Percentiles rank a stretch among this genome's conserved stretches.
These are phyloP conservation scores for Phylloporus scabripes DNA, from an alignment of 768 basidiomycete species.

Conservation along the genomic window DNA sequence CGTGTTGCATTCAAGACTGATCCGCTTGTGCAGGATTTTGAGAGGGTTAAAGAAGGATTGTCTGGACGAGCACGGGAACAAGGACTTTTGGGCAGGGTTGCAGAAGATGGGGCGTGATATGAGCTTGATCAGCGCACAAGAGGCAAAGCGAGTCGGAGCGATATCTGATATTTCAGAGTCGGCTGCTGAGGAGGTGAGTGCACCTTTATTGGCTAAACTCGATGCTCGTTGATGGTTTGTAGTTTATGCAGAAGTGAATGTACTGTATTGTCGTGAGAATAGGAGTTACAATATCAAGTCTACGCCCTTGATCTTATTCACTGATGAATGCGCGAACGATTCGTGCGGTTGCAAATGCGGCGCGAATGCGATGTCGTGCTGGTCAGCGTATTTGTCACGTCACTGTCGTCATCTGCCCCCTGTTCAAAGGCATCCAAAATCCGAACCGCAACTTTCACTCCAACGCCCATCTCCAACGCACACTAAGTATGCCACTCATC, in stretches of 20 bases:
- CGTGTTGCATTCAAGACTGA: neutral
- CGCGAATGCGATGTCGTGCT: neutral
- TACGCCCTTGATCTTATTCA: too few species aligned
- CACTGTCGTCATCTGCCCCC: conserved; percentile 13
- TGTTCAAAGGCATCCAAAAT: neutral
- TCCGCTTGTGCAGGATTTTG: conserved; percentile 47
- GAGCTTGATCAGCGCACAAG: conserved; percentile 56
- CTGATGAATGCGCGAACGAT: too few species aligned
- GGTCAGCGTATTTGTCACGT: neutral
- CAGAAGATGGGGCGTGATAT: conserved; percentile 45
- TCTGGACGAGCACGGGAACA: conserved; percentile 49
- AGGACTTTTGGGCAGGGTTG: conserved; percentile 61
- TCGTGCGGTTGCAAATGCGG: too few species aligned
- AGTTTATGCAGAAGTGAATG: conserved; percentile 24
- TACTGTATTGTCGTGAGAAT: neutral
- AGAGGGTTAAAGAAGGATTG: conserved; percentile 54
- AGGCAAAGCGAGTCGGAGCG: conserved; percentile 57
- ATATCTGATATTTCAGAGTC: conserved; percentile 52
- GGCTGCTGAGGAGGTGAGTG: conserved; percentile 48
- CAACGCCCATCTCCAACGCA: neutral
- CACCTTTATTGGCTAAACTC: neutral
- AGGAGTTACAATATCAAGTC: too few species aligned
- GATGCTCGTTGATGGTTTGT: neutral
- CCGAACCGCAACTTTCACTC: neutral
- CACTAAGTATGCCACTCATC: conserved; percentile 18